Conservation (phyloP, 129 eudicot genomes). For the Mikania micrantha region DNA sequence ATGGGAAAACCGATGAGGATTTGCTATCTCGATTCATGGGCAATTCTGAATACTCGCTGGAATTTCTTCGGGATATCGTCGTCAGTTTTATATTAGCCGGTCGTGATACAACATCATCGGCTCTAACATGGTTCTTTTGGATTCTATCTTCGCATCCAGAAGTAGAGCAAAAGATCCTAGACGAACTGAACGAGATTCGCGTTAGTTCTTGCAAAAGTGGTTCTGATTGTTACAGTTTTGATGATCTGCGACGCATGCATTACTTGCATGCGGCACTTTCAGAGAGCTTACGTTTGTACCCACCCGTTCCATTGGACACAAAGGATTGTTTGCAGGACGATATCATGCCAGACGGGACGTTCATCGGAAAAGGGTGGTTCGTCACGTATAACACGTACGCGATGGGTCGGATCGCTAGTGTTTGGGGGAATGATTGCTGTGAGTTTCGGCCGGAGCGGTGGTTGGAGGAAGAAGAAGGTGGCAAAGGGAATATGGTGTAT, state of each 20-base stretch:
- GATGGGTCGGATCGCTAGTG: conserved; percentile 65
- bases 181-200: conserved; percentile 30
- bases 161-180: conserved; percentile 37
- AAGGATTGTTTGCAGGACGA: conserved; percentile 40
- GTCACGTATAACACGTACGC: conserved; percentile 49
- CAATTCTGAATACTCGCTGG: conserved; percentile 36
- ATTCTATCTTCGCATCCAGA: conserved; percentile 39
- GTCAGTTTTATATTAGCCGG: conserved; percentile 80
- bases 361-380: conserved; percentile 48
- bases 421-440: conserved; percentile 64
- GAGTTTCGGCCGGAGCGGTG: conserved; percentile 80
- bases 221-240: conserved; percentile 30
- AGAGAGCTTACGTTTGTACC: conserved; percentile 62
- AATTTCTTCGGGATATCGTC: conserved; percentile 52
- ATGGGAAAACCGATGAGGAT: conserved; percentile 40
- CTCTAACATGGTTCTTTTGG: conserved; percentile 84
- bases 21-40: conserved; percentile 65
- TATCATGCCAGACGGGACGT: conserved; percentile 63
- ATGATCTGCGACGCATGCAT: conserved; percentile 58
- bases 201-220: conserved; percentile 6
- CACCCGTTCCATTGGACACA: conserved; percentile 67
- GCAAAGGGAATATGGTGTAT: conserved; percentile 27
- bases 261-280: conserved; percentile 66
- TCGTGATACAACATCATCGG: conserved; percentile 77
- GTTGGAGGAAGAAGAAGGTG: conserved; percentile 27